Percentiles rank a stretch among this genome's conserved stretches.
These are phyloP conservation scores for Nitzschia inconspicua DNA, from an alignment of 108 stramenopile species.

Conservation along the genomic window DNA sequence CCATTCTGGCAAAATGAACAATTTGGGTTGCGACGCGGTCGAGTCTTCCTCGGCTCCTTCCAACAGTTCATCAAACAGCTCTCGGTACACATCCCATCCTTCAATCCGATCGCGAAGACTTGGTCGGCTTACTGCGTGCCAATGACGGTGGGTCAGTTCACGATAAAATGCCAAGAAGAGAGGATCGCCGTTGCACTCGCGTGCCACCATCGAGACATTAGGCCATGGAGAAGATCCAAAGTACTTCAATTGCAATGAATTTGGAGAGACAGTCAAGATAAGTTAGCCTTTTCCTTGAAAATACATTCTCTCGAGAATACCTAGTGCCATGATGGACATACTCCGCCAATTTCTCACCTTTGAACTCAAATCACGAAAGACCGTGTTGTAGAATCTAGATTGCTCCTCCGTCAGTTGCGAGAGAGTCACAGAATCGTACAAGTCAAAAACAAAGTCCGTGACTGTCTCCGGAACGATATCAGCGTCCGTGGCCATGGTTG, in stretches of 20 bases:
- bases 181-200: constrained; percentile 83
- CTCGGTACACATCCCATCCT: constrained; percentile 86
- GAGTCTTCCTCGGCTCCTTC: constrained; percentile 48
- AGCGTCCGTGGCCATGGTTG: constrained; percentile 27
- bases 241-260: constrained; percentile 45
- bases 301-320: no score
- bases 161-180: constrained; percentile 84
- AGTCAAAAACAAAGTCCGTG: constrained; percentile 91
- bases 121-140: constrained; percentile 74
- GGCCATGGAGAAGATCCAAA: constrained; percentile 86
- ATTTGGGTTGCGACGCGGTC: constrained; percentile 21
- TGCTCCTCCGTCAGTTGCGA: constrained; percentile 79
- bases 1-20: constrained; percentile 92
- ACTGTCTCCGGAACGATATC: constrained; percentile 68
- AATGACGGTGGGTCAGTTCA: constrained; percentile 83
- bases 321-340: no score
- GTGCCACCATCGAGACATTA: constrained; percentile 64
- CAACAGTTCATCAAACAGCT: constrained; percentile 81
- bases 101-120: constrained; percentile 82
- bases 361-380: constrained; percentile 58
- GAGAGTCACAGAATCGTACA: constrained; percentile 81
- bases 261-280: neutral
- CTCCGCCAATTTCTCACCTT: constrained; percentile 45
- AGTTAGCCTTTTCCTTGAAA: neutral
- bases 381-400: constrained; percentile 45